Evolutionary conservation across 441 rosid species (phyloP).

Genomic region (Geranium incanum): DNA sequence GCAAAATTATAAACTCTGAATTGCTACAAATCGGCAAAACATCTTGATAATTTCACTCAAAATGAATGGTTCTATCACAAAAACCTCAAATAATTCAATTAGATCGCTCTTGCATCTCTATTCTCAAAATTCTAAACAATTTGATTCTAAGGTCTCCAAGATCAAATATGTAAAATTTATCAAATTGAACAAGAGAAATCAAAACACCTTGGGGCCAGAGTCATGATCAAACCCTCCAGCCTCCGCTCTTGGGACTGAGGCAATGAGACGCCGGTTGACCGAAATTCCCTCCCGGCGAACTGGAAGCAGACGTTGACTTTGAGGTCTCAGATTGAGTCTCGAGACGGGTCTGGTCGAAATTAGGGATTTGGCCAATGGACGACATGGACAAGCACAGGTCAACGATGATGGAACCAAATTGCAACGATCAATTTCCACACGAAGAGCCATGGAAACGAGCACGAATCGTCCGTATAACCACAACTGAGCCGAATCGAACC

Average conservation of each 20-base stretch:
- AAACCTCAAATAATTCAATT: too few species aligned
- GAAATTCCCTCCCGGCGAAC: constrained; percentile 22
- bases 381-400: constrained; percentile 39
- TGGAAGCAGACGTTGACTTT: constrained; percentile 24
- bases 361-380: constrained; percentile 34
- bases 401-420: constrained; percentile 33
- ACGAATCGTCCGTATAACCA: neutral
- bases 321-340: constrained; percentile 26
- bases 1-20: neutral
- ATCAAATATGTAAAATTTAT: neutral
- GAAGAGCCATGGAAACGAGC: constrained; percentile 40
- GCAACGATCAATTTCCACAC: constrained; percentile 33
- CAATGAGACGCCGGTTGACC: constrained; percentile 33
- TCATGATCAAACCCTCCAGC: neutral
- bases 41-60: too few species aligned
- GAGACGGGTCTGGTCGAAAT: constrained; percentile 26
- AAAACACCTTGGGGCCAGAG: neutral
- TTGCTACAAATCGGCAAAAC: neutral
- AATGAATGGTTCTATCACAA: too few species aligned
- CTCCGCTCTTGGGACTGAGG: neutral
- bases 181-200: neutral
- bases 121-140: neutral
- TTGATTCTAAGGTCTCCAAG: neutral
- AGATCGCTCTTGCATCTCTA: neutral
- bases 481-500: neutral